A percentile compares a stretch with the other conserved stretches of the same genome.
phyloP scores from a whole-genome alignment of 2,329 filamentous ascomycete species.

The Phialophora tarda region DNA sequence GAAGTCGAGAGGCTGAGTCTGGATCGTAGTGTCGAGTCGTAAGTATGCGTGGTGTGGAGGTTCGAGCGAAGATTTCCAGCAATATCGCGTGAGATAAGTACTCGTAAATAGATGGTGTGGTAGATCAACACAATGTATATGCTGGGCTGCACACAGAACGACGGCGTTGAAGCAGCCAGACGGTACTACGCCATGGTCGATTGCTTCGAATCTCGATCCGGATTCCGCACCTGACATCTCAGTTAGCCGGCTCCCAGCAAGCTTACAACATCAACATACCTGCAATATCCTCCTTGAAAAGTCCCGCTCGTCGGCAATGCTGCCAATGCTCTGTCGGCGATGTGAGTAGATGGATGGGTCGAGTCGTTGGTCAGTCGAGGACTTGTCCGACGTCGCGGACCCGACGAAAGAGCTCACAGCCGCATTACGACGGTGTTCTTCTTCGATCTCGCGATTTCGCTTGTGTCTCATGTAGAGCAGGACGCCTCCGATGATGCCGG shows the following conservation, averaged over 20 bases:
- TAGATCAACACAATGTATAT: not conserved
- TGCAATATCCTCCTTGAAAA: slow-evolving; percentile 95
- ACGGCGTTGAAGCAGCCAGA: not conserved
- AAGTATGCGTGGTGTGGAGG: slow-evolving; percentile 12
- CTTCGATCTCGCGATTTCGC: slow-evolving; percentile 77
- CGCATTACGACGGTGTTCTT: slow-evolving; percentile 81
- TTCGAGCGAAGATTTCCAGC: not conserved
- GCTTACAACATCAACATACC: slow-evolving; percentile 61
- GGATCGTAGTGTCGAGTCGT: slow-evolving; percentile 19
- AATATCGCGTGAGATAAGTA: not conserved
- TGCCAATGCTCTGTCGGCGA: slow-evolving; percentile 87
- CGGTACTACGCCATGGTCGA: slow-evolving; percentile 30
- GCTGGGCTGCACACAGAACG: not conserved
- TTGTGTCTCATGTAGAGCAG: slow-evolving; percentile 78
- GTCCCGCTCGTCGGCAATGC: slow-evolving; percentile 95
- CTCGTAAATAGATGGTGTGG: not conserved
- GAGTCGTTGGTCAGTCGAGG: slow-evolving; percentile 80
- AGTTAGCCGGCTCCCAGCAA: slow-evolving; percentile 1
- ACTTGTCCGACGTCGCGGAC: slow-evolving; percentile 67
- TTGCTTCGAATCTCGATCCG: slow-evolving; percentile 35
- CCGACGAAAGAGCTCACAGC: slow-evolving; percentile 73
- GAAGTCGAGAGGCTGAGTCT: slow-evolving; percentile 4
- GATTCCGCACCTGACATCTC: slow-evolving; percentile 35
- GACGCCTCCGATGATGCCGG: slow-evolving; percentile 68
- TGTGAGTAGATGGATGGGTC: slow-evolving; percentile 83